Percentiles rank a stretch among this genome's conserved stretches.
Conservation (phyloP, 148 eudicot species). For the Camellia sinensis region DNA sequence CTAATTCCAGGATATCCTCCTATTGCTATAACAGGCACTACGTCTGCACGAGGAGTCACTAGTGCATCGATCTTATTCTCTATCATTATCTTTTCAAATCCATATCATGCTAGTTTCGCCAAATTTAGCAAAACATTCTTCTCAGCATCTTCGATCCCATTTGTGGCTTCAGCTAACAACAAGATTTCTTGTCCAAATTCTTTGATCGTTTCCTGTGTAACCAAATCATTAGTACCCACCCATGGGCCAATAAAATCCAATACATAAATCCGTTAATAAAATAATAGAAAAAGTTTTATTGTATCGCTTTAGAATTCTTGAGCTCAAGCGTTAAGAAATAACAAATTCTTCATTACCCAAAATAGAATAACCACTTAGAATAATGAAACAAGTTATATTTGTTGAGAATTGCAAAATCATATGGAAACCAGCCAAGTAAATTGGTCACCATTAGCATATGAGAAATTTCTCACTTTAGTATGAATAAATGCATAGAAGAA, state of each 20-base stretch:
- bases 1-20: constrained; percentile 51
- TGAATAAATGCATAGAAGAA: too few species aligned
- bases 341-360: too few species aligned
- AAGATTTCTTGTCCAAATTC: constrained; percentile 46
- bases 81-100: constrained; percentile 40
- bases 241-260: too few species aligned
- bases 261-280: too few species aligned
- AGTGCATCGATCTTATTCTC: constrained; percentile 43
- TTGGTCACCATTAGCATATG: not conserved
- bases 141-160: constrained; percentile 34
- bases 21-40: constrained; percentile 35
- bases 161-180: constrained; percentile 35
- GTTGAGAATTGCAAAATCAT: too few species aligned
- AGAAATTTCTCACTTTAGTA: too few species aligned
- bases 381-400: too few species aligned
- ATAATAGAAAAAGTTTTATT: too few species aligned
- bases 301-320: too few species aligned
- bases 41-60: constrained; percentile 40
- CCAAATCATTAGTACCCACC: too few species aligned
- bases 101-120: constrained; percentile 29
- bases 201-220: constrained; percentile 34
- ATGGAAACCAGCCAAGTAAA: not conserved
- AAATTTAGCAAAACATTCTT: constrained; percentile 24
- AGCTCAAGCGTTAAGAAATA: too few species aligned
- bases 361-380: too few species aligned